Evolutionary conservation across 2,329 filamentous ascomycete species (phyloP), one percentile per base, ranked within the genome.

Genomic region (Stenocarpella maydis): DNA sequence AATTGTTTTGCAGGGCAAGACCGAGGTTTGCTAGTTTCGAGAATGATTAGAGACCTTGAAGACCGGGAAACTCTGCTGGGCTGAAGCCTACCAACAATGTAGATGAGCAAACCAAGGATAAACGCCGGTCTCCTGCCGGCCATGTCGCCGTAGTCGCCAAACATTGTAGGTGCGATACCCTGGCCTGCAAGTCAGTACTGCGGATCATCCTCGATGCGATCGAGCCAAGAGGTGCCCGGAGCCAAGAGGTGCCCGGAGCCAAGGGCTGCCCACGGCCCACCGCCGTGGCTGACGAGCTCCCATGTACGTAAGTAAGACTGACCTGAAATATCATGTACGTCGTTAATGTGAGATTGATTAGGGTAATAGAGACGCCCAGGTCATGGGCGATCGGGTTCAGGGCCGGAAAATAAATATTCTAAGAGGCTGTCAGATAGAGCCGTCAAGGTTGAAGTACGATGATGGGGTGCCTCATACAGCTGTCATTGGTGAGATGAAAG

Each of bases 321-420:
- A 63, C 58, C 43, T 91, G 89, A 53, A 91, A 82, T 67, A 91
- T 84, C 86, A 89, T 88, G 75, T 88, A 90, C 1, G 87, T 88
- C 4, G 88, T 90, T 41, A 87, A 68, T 1, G 84, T 85, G 70
- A 87, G 73, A 74, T 86, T 86, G 73, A 86, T 79, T 64, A 83
- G 76, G 31, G 74, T 74, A 39, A 81, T 71, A 2, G 79, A 77
- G 4, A 84, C 81, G 5, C 76, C 77, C 1, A 85, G 73, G 37
- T 81, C 80, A 3, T 72, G 67, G 0, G 83, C 76, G 19, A 85
- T 75, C 2, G 79, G 73, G 24, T 79, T 79, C 21, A 84, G 75
- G 5, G 82, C 82, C 7, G 83, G 82, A 65, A 84, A 84, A 73
- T 84, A 88, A 55, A 90, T 86, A 73, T 89, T 89, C 69, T 71